Base-by-base conservation (phyloP, 2,329 filamentous ascomycete species). In the Venturiaceae sp. region DNA sequence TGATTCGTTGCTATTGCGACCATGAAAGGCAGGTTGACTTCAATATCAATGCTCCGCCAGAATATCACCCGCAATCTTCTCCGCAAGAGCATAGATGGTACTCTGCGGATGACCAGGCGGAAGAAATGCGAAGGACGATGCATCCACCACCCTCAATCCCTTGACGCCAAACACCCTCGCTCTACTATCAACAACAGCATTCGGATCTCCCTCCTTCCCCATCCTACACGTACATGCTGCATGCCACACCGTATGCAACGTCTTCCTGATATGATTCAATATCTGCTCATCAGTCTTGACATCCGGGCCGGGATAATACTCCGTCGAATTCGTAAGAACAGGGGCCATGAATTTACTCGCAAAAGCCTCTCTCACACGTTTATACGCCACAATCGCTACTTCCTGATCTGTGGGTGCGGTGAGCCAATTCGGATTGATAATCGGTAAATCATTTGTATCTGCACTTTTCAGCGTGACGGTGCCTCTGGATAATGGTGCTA, bases 141-240 rank as follows among this genome's bases (percentile, higher is more conserved):
- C 71, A 66, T 73, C 70, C 7, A 68, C 68, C 1, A 73, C 67
- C 37, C 71, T 64, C 14, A 73, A 64, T 52, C 71, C 71, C 13
- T 55, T 39, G 11, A 66, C 67, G 4, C 71, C 71, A 61, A 72
- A 72, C n/a, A 73, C 67, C 39, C 41, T 53, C 30, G 36, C 21
- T 30, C 39, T 39, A 1, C 23, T 5, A 36, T 58, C 56, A 14
- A 58, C 56, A 11, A 58, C 56, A 28, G 44, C 44, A 5, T 30
- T 47, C 44, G 54, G 44, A 47, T 47, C 44, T 66, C 54, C 67
- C 67, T 5, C 68, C 67, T 6, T 63, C 41, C 13, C 66, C 63
- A 14, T 59, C 62, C n/a, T 65, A 61, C n/a, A 69, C 0, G 70
- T 69, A 5, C 69, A 71, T 46, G 63, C 69, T 53, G 68, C 69